phyloP scores from a whole-genome alignment of 208 protist species.

The Balamuthia mandrillaris region DNA sequence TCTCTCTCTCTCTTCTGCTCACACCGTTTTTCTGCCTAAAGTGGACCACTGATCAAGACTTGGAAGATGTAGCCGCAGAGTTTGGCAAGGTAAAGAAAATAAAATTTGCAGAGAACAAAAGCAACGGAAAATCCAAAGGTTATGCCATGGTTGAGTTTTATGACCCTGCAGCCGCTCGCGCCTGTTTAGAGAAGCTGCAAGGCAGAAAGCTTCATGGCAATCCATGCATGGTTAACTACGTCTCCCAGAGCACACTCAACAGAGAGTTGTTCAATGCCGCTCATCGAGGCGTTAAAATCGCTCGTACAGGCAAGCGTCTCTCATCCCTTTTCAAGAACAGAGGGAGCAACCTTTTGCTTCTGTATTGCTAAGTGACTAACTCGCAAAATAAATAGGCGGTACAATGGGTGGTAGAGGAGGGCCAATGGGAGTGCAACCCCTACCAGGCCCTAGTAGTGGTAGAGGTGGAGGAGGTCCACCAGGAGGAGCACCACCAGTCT shows the following conservation, averaged over 20 bases:
- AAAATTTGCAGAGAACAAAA: not conserved
- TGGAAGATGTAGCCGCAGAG: not conserved
- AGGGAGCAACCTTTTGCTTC: not conserved
- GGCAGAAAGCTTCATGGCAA: not conserved
- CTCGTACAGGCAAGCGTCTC: too few species aligned
- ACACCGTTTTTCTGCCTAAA: not conserved
- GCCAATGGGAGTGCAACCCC: too few species aligned
- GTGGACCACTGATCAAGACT: not conserved
- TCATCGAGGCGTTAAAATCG: not conserved
- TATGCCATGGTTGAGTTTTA: not conserved
- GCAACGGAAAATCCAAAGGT: not conserved
- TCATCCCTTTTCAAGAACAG: not conserved
- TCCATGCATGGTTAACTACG: not conserved
- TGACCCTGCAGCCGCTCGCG: not conserved
- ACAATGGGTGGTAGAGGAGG: too few species aligned
- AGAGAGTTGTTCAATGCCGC: not conserved
- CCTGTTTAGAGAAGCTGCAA: not conserved
- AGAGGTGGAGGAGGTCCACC: too few species aligned
- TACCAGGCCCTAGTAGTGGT: too few species aligned
- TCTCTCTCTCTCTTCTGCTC: not conserved
- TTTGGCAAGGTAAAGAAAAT: not conserved
- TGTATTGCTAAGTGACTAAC: not conserved
- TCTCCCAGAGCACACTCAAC: not conserved
- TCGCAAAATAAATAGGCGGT: too few species aligned
- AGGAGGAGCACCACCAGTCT: too few species aligned